Base-by-base conservation (phyloP, 1,139 yeast species). In the Saccharomyces hybrid region DNA sequence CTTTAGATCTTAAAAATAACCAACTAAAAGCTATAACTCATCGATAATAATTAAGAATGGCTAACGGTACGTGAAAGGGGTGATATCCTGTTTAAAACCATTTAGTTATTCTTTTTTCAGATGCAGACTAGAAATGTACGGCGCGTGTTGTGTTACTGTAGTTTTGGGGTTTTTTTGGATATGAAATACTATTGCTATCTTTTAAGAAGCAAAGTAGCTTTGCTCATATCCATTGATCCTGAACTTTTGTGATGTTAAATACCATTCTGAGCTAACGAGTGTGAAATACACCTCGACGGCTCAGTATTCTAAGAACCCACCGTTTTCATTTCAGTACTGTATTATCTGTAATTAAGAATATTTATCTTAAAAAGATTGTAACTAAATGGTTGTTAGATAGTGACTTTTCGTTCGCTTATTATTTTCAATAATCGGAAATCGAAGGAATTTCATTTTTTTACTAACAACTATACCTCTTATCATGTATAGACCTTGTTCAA, bases 41-140 rank as follows among this genome's bases (percentile, higher is more conserved):
- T 47, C 50, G 48, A 56, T 55, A 59, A 59, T 57, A 58, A 63
- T 59, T 62, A 64, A 68, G 71, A 69, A 69, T 69, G 72, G 70
- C 72, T 69, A 67, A 65, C 65, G 72, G 72, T 69, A 69, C 63
- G 72, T 68, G 50, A 51, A 61, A 65, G 71, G 72, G 72, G 72
- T 69, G 72, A 66, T 68, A 61, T 68, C 72, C 72, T 66, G 70
- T 66, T 62, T 64, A 68, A 68, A 68, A 66, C 72, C 71, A 64
- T 61, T 63, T 66, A 67, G 70, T 67, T 66, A 60, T 66, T 67
- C 70, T 63, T 63, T 57, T 41, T 26, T 42, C 53, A 49, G 26
- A 25, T 23, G 50, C 26, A 23, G 26, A 38, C 42, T 38, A 38
- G 20, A 4, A 38, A 8, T 38, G 42, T 2, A 11, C 9, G 42